Evolutionary conservation across 257 asterid genomes (phyloP), one percentile per base, ranked within the genome.

Genomic region (Solanum pimpinellifolium): DNA sequence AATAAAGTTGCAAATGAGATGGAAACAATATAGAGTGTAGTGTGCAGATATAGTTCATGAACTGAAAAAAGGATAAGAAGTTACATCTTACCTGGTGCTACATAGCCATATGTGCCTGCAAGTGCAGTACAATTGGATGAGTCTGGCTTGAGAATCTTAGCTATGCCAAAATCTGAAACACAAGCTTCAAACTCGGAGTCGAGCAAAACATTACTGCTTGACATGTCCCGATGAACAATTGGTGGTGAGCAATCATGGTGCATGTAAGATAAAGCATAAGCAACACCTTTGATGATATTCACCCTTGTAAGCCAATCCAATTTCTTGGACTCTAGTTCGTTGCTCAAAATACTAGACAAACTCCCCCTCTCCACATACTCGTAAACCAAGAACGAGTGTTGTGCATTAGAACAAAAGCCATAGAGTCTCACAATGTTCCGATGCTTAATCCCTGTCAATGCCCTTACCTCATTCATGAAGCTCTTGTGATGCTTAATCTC

Each of bases 51-150:
- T 29, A 82, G 29, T 52, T 47, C 46, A 49, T 18, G 42, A 83
- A 80, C 33, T 14, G 3, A 27, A 29, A 27, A 2, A 18, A 5
- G 23, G 49, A 37, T 35, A 20, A 73, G 29, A 29, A 46, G 68
- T 18, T 25, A 7, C 1, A 47, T 7, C 66, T 6, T 86, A 84
- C 86, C 73, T 2, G 73, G 73, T 66, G 73, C 73, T 2, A 87
- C 60, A 72, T 87, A 87, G 20, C 89, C 89, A 73, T 73, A 83
- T 49, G 89, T 72, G 69, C 87, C 87, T n/a, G 87, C 87, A 87
- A 83, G 52, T 27, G 87, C 62, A 21, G 87, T 83, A 21, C 78
- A 23, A 87, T 83, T 83, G 12, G 84, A 87, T 21, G 89, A 83
- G 35, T 87, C 84, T 84, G 77, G 56, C 21, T 69, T 82, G n/a